Conservation (phyloP, 2,329 filamentous ascomycete genomes). For the Neofusicoccum parvum region DNA sequence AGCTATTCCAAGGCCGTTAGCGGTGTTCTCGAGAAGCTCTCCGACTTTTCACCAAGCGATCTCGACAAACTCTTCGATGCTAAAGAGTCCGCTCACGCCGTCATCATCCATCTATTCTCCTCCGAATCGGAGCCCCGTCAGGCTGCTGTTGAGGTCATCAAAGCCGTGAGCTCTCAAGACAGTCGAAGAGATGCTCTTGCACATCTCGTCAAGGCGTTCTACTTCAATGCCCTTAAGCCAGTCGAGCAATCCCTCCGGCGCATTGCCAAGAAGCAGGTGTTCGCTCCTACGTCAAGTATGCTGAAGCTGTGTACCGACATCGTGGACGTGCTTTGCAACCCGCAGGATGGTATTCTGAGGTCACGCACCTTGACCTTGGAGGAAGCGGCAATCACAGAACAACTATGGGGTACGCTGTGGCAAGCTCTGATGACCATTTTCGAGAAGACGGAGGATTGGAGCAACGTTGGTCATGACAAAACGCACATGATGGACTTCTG, state of each 20-base stretch:
- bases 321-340: slow-evolving; percentile 65
- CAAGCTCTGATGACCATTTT: slow-evolving; percentile 78
- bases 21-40: slow-evolving; percentile 75
- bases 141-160: slow-evolving; percentile 78
- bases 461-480: slow-evolving; percentile 69
- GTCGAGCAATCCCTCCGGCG: slow-evolving; percentile 59
- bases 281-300: slow-evolving; percentile 62
- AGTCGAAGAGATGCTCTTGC: slow-evolving; percentile 63
- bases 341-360: slow-evolving; percentile 64
- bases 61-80: slow-evolving; percentile 71
- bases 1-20: slow-evolving; percentile 66
- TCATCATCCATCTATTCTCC: slow-evolving; percentile 80
- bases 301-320: slow-evolving; percentile 64
- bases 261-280: slow-evolving; percentile 59
- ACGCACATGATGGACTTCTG: slow-evolving; percentile 87
- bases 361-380: slow-evolving; percentile 59
- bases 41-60: slow-evolving; percentile 71
- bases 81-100: slow-evolving; percentile 67
- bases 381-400: slow-evolving; percentile 68
- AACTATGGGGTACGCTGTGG: slow-evolving; percentile 88
- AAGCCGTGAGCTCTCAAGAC: slow-evolving; percentile 74
- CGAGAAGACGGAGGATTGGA: slow-evolving; percentile 81
- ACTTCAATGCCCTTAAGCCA: slow-evolving; percentile 58
- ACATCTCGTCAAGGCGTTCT: slow-evolving; percentile 60
- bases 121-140: slow-evolving; percentile 78